These are phyloP conservation scores for Mycena leptocephala DNA, from an alignment of 768 basidiomycete species.

Conservation along the genomic window DNA sequence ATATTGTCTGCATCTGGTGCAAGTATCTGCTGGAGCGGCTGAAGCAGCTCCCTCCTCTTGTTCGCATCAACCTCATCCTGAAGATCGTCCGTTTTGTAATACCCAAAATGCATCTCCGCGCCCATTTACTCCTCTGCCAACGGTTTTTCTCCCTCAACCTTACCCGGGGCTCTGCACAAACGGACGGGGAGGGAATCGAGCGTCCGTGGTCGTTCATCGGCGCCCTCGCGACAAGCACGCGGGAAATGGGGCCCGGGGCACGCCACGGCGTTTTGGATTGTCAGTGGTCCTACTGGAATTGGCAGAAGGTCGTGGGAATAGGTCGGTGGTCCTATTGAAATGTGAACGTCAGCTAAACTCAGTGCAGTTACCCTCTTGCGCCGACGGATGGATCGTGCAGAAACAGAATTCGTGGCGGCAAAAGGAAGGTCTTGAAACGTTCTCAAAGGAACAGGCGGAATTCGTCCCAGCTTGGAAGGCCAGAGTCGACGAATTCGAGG, in stretches of 20 bases:
- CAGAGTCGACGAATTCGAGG: background rate
- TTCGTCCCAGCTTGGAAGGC: background rate
- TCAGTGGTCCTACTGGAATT: background rate
- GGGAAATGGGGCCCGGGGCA: background rate
- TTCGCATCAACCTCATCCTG: background rate
- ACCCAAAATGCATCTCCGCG: no score
- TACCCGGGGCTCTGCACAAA: background rate
- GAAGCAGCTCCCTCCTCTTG: background rate
- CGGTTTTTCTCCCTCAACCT: background rate
- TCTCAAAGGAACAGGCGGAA: background rate
- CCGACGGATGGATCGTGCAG: background rate
- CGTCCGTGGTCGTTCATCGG: background rate
- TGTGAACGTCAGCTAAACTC: background rate
- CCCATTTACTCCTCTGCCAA: background rate
- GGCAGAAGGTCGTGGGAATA: background rate
- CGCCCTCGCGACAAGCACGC: background rate
- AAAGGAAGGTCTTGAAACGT: background rate
- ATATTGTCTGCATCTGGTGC: no score
- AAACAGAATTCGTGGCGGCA: background rate
- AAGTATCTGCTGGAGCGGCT: no score
- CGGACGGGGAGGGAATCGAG: background rate
- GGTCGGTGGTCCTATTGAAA: background rate
- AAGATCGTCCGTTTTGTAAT: no score
- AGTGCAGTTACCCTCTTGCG: background rate
- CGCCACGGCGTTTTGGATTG: background rate